Evolutionary conservation across 2,329 filamentous ascomycete species (phyloP), one percentile per base, ranked within the genome.

Genomic region (Colletotrichum incanum): DNA sequence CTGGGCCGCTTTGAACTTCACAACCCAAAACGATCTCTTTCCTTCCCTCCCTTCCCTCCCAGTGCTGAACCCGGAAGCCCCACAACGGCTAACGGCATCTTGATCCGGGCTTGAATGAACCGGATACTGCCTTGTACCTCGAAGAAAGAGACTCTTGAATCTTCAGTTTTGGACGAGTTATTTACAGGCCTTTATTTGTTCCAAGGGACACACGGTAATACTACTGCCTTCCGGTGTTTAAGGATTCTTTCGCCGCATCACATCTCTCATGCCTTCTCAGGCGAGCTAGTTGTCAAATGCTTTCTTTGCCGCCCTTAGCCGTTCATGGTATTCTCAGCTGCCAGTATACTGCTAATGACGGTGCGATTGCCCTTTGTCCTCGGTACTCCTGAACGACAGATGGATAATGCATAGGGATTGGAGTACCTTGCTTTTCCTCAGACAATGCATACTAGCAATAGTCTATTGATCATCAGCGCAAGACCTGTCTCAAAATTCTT

Each of bases 1-100:
- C 39, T 45, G 59, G 50, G 59, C 65, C 58, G 50, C 45, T 54
- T 63, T 39, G 34, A 52, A 50, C 60, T 62, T 65, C 52, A 39
- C 12, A 39, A 39, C 26, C 20, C 34, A 60, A 18, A 34, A 39
- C 31, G n/a, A 50, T 45, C 39, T 14, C 18, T 28, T 45, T 12
- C 26, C 5, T 41, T 5, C 34, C 12, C 7, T 11, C 39, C 23
- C 56, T 49, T 6, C n/a, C 55, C 54, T 59, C 23, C 39, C 41
- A 23, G 39, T 28, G 37, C 58, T 39, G 20, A 20, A 49, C 43
- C 43, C 9, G 28, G 39, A 43, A 45, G 47, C n/a, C 45, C 60
- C 60, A 41, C 64, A 67, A 26, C 43, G 43, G 18, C 39, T 41
- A 26, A 41, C 39, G 52, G 52, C 54, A 58, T 16, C 31, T n/a